These are phyloP conservation scores for Myrica gale DNA, from an alignment of 306 rosid species.

Conservation along the genomic window DNA sequence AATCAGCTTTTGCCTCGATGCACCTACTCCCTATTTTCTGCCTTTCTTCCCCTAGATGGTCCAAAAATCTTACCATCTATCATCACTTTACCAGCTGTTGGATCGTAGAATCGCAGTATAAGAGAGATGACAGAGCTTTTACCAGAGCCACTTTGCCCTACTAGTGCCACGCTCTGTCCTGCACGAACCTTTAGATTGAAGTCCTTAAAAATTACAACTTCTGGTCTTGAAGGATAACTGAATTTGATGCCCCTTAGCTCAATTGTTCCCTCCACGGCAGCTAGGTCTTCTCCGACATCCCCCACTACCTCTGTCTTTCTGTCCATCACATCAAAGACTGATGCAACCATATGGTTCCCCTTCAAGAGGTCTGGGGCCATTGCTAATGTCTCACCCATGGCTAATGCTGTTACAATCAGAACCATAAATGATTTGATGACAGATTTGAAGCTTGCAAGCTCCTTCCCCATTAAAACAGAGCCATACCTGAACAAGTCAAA, in stretches of 20 bases:
- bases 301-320: constrained; percentile 60
- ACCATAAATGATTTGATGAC: constrained; percentile 96
- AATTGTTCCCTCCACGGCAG: constrained; percentile 71
- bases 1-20: background rate
- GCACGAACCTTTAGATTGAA: constrained; percentile 70
- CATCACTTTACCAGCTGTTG: constrained; percentile 70
- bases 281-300: constrained; percentile 69
- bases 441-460: constrained; percentile 82
- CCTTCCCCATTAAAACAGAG: constrained; percentile 83
- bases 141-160: constrained; percentile 98
- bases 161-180: constrained; percentile 78
- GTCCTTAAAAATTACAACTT: constrained; percentile 74
- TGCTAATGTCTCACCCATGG: constrained; percentile 92
- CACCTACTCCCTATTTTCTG: background rate
- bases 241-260: constrained; percentile 74
- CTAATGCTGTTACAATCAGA: constrained; percentile 81
- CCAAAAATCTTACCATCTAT: constrained; percentile 67
- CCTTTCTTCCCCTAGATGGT: constrained; percentile 2
- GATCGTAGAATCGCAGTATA: constrained; percentile 86
- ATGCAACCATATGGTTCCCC: constrained; percentile 94
- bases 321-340: constrained; percentile 80
- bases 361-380: constrained; percentile 88
- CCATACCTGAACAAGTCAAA: constrained; percentile 69
- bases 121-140: constrained; percentile 93
- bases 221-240: constrained; percentile 89